A percentile compares a stretch with the other conserved stretches of the same genome.
Conservation (phyloP, 108 stramenopile species). For the Stephanodiscus minutulus region DNA sequence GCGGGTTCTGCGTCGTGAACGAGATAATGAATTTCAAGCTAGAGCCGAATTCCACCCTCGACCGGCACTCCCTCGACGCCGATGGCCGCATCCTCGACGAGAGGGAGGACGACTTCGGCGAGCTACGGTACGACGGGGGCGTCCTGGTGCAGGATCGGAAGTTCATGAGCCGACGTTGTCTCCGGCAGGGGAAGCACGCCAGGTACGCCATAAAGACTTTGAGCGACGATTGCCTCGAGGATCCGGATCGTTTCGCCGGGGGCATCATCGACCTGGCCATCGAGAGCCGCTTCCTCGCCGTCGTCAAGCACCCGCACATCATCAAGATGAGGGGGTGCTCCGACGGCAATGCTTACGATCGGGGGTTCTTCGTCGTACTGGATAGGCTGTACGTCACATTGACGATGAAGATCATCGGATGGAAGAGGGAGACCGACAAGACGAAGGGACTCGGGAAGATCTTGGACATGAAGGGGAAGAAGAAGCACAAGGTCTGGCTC, state of each 20-base stretch:
- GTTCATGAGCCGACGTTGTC: slow-evolving; percentile 70
- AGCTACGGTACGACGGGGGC: slow-evolving; percentile 58
- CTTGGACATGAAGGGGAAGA: slow-evolving; percentile 70
- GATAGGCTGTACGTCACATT: slow-evolving; percentile 83
- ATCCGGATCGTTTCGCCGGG: slow-evolving; percentile 66
- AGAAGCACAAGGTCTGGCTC: slow-evolving; percentile 48
- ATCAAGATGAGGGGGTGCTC: slow-evolving; percentile 86
- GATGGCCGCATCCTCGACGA: slow-evolving; percentile 16
- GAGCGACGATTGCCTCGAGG: slow-evolving; percentile 57
- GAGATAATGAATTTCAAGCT: slow-evolving; percentile 58
- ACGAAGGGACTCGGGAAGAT: slow-evolving; percentile 60
- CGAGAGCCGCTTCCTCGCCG: slow-evolving; percentile 76
- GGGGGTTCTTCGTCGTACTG: slow-evolving; percentile 72
- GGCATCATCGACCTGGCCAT: slow-evolving; percentile 82
- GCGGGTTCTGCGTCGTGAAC: slow-evolving; percentile 83
- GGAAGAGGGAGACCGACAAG: slow-evolving; percentile 60
- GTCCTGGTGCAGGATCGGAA: slow-evolving; percentile 77
- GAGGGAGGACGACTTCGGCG: slow-evolving; percentile 58
- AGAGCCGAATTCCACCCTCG: slow-evolving; percentile 30
- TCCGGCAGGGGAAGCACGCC: slow-evolving; percentile 77
- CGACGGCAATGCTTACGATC: slow-evolving; percentile 37
- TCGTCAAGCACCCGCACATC: slow-evolving; percentile 86
- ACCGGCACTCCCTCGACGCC: slow-evolving; percentile 5
- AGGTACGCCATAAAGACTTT: slow-evolving; percentile 87
- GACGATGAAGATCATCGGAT: slow-evolving; percentile 58